Evolutionary conservation across 768 basidiomycete genomes (phyloP).

Genomic region (Botryobasidium botryosum): DNA sequence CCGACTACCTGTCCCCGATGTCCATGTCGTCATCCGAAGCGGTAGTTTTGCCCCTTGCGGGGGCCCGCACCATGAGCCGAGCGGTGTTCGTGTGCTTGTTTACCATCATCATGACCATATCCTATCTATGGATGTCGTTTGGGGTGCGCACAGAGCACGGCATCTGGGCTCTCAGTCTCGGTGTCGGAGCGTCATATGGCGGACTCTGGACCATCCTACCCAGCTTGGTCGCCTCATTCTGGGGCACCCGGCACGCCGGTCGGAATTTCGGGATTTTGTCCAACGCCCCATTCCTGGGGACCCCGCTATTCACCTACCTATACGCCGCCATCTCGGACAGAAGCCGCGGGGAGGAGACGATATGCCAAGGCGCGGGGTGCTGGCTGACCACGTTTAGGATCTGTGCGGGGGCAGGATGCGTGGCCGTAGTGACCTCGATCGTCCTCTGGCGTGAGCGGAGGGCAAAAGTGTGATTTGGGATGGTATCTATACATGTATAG

Average conservation of each 20-base stretch:
- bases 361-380: slow-evolving; percentile 44
- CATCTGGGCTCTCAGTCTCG: slow-evolving; percentile 55
- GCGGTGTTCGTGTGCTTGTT: slow-evolving; percentile 37
- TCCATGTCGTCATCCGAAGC: slow-evolving; percentile 27
- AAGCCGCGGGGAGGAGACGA: slow-evolving; percentile 22
- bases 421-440: slow-evolving; percentile 19
- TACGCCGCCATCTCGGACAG: slow-evolving; percentile 52
- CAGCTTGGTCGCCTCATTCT: slow-evolving; percentile 49
- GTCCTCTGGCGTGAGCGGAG: slow-evolving; percentile 44
- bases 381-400: slow-evolving; percentile 53
- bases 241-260: slow-evolving; percentile 52
- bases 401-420: slow-evolving; percentile 25
- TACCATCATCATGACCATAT: slow-evolving; percentile 30
- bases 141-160: slow-evolving; percentile 31
- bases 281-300: slow-evolving; percentile 61
- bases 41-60: slow-evolving; percentile 19
- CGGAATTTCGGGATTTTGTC: slow-evolving; percentile 45
- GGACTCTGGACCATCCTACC: slow-evolving; percentile 42
- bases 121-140: slow-evolving; percentile 39
- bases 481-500: too few relatives aligned
- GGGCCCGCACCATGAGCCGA: slow-evolving; percentile 36
- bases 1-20: slow-evolving; percentile 54
- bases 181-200: slow-evolving; percentile 55
- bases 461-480: slow-evolving; percentile 29
- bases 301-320: slow-evolving; percentile 58